Evolutionary conservation across 441 rosid species (phyloP).

Genomic region (Brassica hybrid): DNA sequence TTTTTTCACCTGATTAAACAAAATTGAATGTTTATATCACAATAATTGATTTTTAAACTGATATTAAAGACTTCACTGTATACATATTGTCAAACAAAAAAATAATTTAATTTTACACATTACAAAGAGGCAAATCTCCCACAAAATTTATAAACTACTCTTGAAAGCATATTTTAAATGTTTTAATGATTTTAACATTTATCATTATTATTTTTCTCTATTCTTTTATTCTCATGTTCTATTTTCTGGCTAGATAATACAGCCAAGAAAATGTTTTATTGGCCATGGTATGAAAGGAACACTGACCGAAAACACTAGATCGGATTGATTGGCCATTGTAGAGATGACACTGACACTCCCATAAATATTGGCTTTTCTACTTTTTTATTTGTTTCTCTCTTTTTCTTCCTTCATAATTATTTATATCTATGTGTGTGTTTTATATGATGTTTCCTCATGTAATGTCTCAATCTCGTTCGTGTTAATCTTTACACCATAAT

Average conservation of each 20-base stretch:
- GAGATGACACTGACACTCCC: conserved; percentile 41
- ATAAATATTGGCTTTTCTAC: conserved; percentile 45
- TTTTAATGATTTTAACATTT: neutral
- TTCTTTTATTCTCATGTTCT: neutral
- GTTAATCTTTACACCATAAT: conserved; percentile 37
- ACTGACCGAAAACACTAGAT: conserved; percentile 35
- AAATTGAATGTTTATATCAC: neutral
- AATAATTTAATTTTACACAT: too few species aligned
- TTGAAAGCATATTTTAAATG: neutral
- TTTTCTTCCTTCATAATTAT: neutral
- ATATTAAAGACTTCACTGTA: neutral
- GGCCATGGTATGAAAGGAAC: conserved; percentile 15
- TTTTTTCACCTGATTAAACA: too few species aligned
- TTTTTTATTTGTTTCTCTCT: too few species aligned
- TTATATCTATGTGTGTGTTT: neutral
- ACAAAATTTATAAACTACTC: too few species aligned
- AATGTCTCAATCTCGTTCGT: conserved; percentile 36
- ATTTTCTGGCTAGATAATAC: conserved; percentile 12
- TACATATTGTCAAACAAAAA: neutral
- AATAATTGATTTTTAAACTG: neutral
- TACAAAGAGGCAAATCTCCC: too few species aligned
- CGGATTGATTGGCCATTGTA: conserved; percentile 43
- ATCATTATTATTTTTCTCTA: too few species aligned
- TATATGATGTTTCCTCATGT: conserved; percentile 5
- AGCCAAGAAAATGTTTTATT: conserved; percentile 21